Evolutionary conservation across 2,329 filamentous ascomycete species (phyloP), one percentile per base, ranked within the genome.

Genomic region (Calycina marina): DNA sequence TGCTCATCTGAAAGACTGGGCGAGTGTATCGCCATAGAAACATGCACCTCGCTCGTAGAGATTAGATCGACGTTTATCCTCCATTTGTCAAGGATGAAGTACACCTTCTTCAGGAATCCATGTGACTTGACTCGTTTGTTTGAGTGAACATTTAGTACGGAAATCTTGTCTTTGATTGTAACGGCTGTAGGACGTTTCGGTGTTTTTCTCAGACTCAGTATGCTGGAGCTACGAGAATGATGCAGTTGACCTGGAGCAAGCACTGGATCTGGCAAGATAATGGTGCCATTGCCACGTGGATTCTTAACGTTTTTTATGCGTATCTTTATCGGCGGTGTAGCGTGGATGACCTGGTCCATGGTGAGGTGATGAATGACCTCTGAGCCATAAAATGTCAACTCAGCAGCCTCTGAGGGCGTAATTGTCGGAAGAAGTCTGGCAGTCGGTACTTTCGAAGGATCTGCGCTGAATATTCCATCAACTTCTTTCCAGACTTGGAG

Each of bases 401-500:
- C 90, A 9, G 90, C 88, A 2, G 90, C 90, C 58, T 98, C 90
- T 6, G 84, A 79, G 0, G 90, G 90, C 3, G 88, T 94, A 53
- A 98, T 93, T 33, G 77, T 77, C 8, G 77, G 61, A 27, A 98
- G 68, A n/a, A 98, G 65, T 28, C 79, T 69, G n/a, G 90, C 92
- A 1, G 88, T 96, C 3, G 88, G 86, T 24, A 92, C 83, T 56
- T 90, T 92, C 46, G 79, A 72, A 3, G 83, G 83, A 50, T 94
- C 88, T 4, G 67, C 67, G 2, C 69, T 77, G 57, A 93, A 90
- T 52, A 96, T 92, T 37, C 85, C 86, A 55, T 98, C 90, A 5
- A 98, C 90, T 55, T 98, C 90, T 61, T 98, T 98, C 90, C 90
- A 96, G 41, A 98, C 81, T 56, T 98, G 90, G 32, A 98, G 67